A percentile compares a stretch with the other conserved stretches of the same genome.
phyloP scores from a whole-genome alignment of 176 grass and related monocot genomes.

The Microstegium vimineum region DNA sequence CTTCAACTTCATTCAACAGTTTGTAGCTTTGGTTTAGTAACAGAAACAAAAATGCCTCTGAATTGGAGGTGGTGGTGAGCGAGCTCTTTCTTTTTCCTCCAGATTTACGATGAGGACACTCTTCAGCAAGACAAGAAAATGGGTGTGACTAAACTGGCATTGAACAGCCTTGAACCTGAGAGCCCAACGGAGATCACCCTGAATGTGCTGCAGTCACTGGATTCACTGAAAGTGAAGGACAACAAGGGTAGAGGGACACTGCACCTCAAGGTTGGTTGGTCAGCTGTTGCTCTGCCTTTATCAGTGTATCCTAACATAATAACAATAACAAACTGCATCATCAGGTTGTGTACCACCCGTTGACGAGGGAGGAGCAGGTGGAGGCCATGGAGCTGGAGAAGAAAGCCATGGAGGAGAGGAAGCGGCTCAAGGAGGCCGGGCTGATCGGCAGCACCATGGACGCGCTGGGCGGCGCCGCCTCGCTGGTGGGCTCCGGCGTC shows the following conservation, averaged over 20 bases:
- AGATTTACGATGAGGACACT: constrained; percentile 63
- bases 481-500: background rate
- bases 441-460: constrained; percentile 3
- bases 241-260: constrained; percentile 63
- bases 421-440: constrained; percentile 4
- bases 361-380: constrained; percentile 9
- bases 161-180: constrained; percentile 39
- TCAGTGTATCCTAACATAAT: background rate
- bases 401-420: constrained; percentile 15
- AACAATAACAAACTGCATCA: background rate
- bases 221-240: constrained; percentile 48
- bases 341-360: constrained; percentile 15
- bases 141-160: constrained; percentile 37
- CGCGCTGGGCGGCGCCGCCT: background rate
- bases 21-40: background rate
- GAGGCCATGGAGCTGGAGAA: background rate
- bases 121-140: constrained; percentile 45
- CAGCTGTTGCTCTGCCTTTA: no score
- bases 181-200: constrained; percentile 38
- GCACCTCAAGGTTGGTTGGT: constrained; percentile 25
- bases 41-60: background rate
- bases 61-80: background rate
- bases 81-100: background rate
- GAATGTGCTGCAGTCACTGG: constrained; percentile 47
- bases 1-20: background rate